phyloP scores from a whole-genome alignment of 164 flowering plant genomes.

The Chloranthus sessilifolius region DNA sequence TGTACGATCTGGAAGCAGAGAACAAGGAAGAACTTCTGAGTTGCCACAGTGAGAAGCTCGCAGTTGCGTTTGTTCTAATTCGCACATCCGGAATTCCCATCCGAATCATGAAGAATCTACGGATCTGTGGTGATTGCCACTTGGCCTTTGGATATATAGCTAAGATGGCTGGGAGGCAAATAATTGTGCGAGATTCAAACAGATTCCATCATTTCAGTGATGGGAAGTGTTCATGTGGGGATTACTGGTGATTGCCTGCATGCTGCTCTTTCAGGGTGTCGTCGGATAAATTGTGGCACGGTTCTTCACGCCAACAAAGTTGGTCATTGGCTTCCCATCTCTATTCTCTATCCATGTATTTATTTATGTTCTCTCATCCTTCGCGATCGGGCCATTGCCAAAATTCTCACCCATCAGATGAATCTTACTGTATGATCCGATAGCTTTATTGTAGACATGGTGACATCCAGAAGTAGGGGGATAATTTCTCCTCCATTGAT shows the following conservation, averaged over 20 bases:
- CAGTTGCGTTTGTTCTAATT: conserved; percentile 76
- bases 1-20: conserved; percentile 80
- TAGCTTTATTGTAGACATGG: no score
- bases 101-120: conserved; percentile 84
- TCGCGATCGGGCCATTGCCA: no score
- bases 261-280: no score
- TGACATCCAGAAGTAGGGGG: no score
- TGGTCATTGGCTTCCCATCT: no score
- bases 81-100: conserved; percentile 55
- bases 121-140: conserved; percentile 91
- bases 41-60: conserved; percentile 85
- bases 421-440: no score
- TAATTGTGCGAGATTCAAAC: conserved; percentile 68
- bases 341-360: no score
- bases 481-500: no score
- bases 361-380: no score
- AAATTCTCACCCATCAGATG: no score
- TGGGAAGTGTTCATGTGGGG: conserved; percentile 87
- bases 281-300: no score
- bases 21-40: conserved; percentile 75
- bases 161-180: conserved; percentile 49
- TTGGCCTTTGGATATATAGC: conserved; percentile 67
- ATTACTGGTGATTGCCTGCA: conserved; percentile 60
- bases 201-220: conserved; percentile 82
- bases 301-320: no score